Base-by-base conservation (phyloP, 2,329 filamentous ascomycete genomes). In the Emergomyces africanus region DNA sequence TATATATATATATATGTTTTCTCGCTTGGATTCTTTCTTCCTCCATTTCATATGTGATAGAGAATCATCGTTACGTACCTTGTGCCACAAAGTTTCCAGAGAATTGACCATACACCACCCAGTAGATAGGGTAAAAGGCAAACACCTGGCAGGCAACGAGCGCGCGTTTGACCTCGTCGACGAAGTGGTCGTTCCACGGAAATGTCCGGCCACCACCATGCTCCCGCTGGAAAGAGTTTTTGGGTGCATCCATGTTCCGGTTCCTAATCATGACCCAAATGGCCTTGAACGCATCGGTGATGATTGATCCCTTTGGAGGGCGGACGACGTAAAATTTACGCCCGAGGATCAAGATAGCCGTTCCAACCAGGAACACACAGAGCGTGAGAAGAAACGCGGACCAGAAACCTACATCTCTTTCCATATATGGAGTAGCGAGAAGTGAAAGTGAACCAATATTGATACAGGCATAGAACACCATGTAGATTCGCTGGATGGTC, bases 381-480 rank as follows among this genome's bases (percentile, higher is more conserved):
- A 85, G 80, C 54, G 81, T 80, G 42, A 87, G 71, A 18, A 84
- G 71, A 66, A 80, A 89, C 2, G 83, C 85, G 1, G 79, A 79
- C 79, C 85, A 81, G 72, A 88, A 90, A 3, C 83, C 84, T 60
- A 84, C 71, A 65, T 85, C 79, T 60, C 80, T 75, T 70, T 90
- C 87, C 75, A 89, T 80, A 68, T 83, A 84, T 0, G 83, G 83
- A 0, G 84, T 89, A 6, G 81, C 83, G 64, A 89, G 79, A 58
- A 82, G 76, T 0, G 82, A 87, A 6, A 90, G 76, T 1, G 84
- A 82, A n/a, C 86, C 87, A 18, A 90, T 65, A 71, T 90, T 89
- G 68, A 89, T 88, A 72, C 83, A 86, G 70, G 80, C 78, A 72
- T 89, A 89, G 75, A 88, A 89, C 67, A 88, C 81, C 83, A 84